phyloP scores from a whole-genome alignment of 768 basidiomycete species.

The Clitopilus passeckerianus region DNA sequence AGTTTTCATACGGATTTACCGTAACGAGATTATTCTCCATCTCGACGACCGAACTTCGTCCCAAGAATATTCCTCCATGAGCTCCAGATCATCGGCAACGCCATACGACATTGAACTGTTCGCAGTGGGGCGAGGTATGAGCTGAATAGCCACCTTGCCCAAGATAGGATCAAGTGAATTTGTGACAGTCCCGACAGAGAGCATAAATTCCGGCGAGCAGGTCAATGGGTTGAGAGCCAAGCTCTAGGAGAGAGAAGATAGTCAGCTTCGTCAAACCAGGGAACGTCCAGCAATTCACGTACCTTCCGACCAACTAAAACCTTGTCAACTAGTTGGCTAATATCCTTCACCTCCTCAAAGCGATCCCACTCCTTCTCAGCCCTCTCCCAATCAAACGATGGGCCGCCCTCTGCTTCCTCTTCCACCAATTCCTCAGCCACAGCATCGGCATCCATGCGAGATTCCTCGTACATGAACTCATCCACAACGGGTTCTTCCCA shows the following conservation, averaged over 20 bases:
- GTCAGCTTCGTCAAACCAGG: neutral
- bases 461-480: neutral
- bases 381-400: constrained; percentile 29
- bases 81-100: constrained; percentile 13
- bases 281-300: constrained; percentile 5
- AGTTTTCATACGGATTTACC: neutral
- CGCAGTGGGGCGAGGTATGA: constrained; percentile 10
- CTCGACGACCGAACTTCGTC: constrained; percentile 11
- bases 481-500: neutral
- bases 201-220: constrained; percentile 52
- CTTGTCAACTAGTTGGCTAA: constrained; percentile 22
- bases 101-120: constrained; percentile 15
- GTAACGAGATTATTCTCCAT: constrained; percentile 14
- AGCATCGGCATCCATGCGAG: neutral
- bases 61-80: constrained; percentile 18
- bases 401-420: neutral
- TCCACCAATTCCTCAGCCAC: constrained; percentile 1
- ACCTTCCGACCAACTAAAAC: constrained; percentile 48
- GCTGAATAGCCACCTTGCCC: constrained; percentile 11
- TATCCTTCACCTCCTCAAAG: constrained; percentile 15
- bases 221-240: constrained; percentile 57
- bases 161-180: constrained; percentile 6
- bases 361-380: constrained; percentile 27
- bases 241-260: constrained; percentile 28
- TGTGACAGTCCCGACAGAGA: constrained; percentile 40